Base-by-base conservation (phyloP, 1,139 yeast genomes). In the Debaryomyces sp. region DNA sequence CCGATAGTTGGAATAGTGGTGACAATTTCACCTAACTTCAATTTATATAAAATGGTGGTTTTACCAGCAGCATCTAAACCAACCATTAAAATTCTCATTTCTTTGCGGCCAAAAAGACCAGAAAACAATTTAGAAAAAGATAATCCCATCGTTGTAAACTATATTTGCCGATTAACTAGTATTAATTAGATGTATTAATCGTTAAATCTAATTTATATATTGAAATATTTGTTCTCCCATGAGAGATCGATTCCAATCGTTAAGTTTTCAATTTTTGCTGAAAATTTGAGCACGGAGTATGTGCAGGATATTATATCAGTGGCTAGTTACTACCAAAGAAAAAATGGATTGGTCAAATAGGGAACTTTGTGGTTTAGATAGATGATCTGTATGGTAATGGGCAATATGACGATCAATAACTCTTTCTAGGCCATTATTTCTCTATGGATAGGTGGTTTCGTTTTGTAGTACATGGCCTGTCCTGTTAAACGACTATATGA, bases 51-150 rank as follows among this genome's bases (percentile, higher is more conserved):
- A 48, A 71, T 71, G 59, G 76, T 71, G 58, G 76, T 71, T 56
- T 71, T 71, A 68, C 76, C 76, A 44, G 76, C 76, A 42, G 76
- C 76, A 60, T 71, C 76, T 54, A 71, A 68, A 46, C 76, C 76
- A 52, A 71, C 76, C 76, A 71, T 71, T 55, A 71, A 70, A 51
- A 71, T 71, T 64, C 76, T 68, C 76, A 71, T 71, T 59, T 71
- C 76, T 59, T 68, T 68, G 63, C 70, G 70, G 56, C 76, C 75
- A 57, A 71, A 71, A 52, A 68, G 69, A 53, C 66, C 67, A 48
- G 67, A 62, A 51, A 68, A 67, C 58, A 68, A 66, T 55, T 68
- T 68, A 44, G 73, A 68, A 61, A 68, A 65, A 50, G 73, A 68
- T 61, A 68, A 67, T 54, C 73, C 73, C 73, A 68, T 68, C 33